Evolutionary conservation across 179 eudicot species (phyloP).

Genomic region (Beta macrorhiza): DNA sequence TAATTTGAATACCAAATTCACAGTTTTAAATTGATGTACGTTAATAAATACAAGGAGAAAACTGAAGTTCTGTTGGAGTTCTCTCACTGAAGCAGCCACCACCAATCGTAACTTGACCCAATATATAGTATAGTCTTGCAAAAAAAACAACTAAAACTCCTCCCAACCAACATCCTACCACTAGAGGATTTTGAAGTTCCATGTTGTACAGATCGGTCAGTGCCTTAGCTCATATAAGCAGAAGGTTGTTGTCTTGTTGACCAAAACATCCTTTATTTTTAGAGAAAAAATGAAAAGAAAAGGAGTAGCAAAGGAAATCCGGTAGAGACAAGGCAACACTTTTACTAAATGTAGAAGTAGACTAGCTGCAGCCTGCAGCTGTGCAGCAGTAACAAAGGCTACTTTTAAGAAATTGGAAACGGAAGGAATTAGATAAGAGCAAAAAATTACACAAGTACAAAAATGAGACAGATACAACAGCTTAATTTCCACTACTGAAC

Average conservation of each 20-base stretch:
- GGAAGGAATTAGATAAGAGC: background rate
- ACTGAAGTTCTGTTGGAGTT: background rate
- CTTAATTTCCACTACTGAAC: background rate
- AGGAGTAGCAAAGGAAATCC: background rate
- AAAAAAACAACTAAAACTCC: background rate
- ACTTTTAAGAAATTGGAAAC: background rate
- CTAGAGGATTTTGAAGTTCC: background rate
- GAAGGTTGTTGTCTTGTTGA: background rate
- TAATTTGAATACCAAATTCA: background rate
- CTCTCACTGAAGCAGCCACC: background rate
- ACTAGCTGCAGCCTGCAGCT: background rate
- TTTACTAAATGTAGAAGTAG: conserved; percentile 1
- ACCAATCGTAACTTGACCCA: background rate
- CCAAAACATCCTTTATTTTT: background rate
- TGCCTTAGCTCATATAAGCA: conserved; percentile 2
- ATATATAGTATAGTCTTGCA: background rate
- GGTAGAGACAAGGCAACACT: background rate
- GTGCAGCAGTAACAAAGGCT: background rate
- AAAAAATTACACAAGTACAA: background rate
- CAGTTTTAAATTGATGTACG: background rate
- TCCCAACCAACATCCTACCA: background rate
- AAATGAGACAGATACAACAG: conserved; percentile 3
- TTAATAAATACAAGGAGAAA: background rate
- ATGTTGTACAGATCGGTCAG: background rate
- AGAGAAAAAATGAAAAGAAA: background rate